Conservation (phyloP, 1,139 yeast genomes). For the Magnusiomyces magnusii region DNA sequence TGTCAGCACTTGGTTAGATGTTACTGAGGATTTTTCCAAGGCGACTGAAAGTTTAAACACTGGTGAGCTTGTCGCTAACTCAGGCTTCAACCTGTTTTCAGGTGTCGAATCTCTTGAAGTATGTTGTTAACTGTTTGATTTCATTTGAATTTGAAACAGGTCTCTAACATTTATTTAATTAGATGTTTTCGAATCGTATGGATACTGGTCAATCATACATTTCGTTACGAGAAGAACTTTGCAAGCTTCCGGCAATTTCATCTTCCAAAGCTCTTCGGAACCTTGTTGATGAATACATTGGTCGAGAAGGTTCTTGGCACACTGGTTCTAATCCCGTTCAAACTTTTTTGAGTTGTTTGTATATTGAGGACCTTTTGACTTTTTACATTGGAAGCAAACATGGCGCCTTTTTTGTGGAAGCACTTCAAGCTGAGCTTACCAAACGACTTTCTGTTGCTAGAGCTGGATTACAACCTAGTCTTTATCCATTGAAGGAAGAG, state of each 20-base stretch:
- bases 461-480: constrained; percentile 7
- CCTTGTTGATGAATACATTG: constrained; percentile 29
- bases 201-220: constrained; percentile 35
- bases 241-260: constrained; percentile 21
- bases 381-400: constrained; percentile 14
- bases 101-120: constrained; percentile 36
- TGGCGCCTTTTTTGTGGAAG: constrained; percentile 4
- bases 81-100: constrained; percentile 28
- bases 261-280: constrained; percentile 21
- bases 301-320: constrained; percentile 36
- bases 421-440: neutral
- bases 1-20: constrained; percentile 16
- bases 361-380: constrained; percentile 30
- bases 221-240: constrained; percentile 25
- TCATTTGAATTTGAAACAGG: neutral
- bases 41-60: constrained; percentile 18
- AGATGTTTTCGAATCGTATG: constrained; percentile 34
- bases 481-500: neutral
- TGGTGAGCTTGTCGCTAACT: constrained; percentile 28
- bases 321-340: constrained; percentile 34
- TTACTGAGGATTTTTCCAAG: constrained; percentile 25
- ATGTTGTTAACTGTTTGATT: constrained; percentile 1
- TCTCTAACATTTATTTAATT: neutral
- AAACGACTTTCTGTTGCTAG: constrained; percentile 4
- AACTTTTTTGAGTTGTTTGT: constrained; percentile 32